Conservation (phyloP, 192 early-diverging fungal genomes). For the Dissophora ornata region DNA sequence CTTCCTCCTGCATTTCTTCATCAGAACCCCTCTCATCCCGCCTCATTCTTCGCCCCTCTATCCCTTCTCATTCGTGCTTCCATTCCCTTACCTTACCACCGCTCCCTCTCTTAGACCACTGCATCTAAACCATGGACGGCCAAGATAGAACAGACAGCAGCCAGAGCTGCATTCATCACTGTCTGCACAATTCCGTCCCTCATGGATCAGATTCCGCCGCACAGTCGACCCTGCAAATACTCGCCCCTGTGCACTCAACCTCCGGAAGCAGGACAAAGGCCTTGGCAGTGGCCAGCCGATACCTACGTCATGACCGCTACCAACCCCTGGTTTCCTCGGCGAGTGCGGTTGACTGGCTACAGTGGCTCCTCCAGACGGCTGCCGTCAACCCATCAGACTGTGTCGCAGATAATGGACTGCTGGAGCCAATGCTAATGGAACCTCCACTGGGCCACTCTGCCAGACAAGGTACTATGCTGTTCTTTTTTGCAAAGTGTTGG, state of each 20-base stretch:
- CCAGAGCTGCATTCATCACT: neutral
- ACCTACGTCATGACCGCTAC: slow-evolving; percentile 6
- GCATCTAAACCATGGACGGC: neutral
- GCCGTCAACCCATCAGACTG: neutral
- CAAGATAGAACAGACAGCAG: neutral
- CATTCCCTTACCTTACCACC: too few species aligned
- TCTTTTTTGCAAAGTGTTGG: neutral
- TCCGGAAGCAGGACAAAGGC: neutral
- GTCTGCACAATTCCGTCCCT: neutral
- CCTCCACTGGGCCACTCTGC: neutral
- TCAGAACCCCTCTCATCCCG: too few species aligned
- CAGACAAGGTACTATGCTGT: slow-evolving; percentile 12
- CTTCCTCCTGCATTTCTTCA: too few species aligned
- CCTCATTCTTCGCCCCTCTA: too few species aligned
- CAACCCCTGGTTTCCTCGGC: neutral
- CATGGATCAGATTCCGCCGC: neutral
- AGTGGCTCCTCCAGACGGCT: slow-evolving; percentile 17
- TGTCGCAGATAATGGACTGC: neutral
- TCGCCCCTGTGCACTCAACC: neutral
- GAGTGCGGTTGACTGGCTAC: slow-evolving; percentile 4
- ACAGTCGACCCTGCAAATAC: neutral
- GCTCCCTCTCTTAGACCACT: too few species aligned
- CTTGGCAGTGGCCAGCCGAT: neutral
- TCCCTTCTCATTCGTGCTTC: too few species aligned
- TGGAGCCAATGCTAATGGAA: slow-evolving; percentile 9